Conservation (phyloP, 352 stramenopile genomes). For the Peronosclerospora sorghi region DNA sequence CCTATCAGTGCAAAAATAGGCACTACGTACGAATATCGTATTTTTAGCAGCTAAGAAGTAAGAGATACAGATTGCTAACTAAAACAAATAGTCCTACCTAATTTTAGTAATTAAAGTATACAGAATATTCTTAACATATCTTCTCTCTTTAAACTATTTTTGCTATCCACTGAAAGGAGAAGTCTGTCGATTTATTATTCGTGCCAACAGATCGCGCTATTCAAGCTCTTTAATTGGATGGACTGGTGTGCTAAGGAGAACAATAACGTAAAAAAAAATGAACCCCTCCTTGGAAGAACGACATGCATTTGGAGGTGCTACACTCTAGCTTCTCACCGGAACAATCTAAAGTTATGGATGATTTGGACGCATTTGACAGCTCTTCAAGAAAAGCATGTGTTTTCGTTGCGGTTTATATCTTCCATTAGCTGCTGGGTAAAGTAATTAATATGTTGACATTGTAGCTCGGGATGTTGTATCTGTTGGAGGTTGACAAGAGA, state of each 20-base stretch:
- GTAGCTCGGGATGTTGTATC: constrained; percentile 53
- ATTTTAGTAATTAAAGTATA: no score
- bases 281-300: constrained; percentile 34
- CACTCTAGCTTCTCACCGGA: constrained; percentile 28
- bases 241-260: constrained; percentile 18
- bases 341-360: neutral
- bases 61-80: no score
- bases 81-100: no score
- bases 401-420: constrained; percentile 42
- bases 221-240: constrained; percentile 66
- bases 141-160: constrained; percentile 23
- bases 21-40: no score
- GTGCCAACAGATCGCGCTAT: constrained; percentile 56
- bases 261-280: constrained; percentile 1
- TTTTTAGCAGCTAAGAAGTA: no score
- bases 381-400: constrained; percentile 45
- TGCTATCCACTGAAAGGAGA: constrained; percentile 25
- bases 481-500: constrained; percentile 57
- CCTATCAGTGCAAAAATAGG: no score
- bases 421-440: no score
- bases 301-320: constrained; percentile 66
- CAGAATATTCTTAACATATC: no score
- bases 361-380: constrained; percentile 5
- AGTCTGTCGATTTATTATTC: constrained; percentile 58
- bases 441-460: neutral